Conservation (phyloP, 176 grass and related monocot genomes). For the Guadua angustifolia region DNA sequence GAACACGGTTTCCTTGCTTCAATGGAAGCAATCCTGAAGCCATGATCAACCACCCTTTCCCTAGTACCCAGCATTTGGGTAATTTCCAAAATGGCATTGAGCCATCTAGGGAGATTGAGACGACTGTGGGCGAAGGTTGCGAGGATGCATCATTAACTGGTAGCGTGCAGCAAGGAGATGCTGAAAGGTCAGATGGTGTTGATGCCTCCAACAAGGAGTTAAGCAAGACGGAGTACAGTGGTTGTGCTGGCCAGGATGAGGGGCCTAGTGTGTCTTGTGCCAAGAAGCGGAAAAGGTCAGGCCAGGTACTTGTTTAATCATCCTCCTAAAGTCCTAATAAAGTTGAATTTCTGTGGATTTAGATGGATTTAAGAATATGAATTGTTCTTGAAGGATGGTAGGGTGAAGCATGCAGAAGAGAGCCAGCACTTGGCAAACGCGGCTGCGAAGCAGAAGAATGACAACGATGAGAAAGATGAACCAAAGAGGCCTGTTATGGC, state of each 20-base stretch:
- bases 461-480: conserved; percentile 36
- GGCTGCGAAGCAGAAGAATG: conserved; percentile 35
- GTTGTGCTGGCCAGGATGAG: conserved; percentile 47
- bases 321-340: neutral
- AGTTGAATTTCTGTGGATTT: conserved; percentile 1
- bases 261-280: conserved; percentile 38
- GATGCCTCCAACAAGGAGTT: conserved; percentile 29
- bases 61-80: conserved; percentile 33
- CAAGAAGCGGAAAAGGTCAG: conserved; percentile 64
- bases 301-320: conserved; percentile 51
- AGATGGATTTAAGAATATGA: neutral
- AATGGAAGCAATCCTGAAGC: conserved; percentile 41
- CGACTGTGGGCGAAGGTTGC: conserved; percentile 26
- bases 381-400: conserved; percentile 45
- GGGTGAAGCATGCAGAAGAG: conserved; percentile 46
- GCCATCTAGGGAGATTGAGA: conserved; percentile 32
- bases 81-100: conserved; percentile 22
- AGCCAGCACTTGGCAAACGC: conserved; percentile 21
- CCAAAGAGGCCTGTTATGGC: conserved; percentile 30
- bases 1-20: conserved; percentile 50
- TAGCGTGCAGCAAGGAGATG: conserved; percentile 36
- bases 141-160: conserved; percentile 4
- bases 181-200: neutral
- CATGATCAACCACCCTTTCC: conserved; percentile 43
- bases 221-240: conserved; percentile 41